These are phyloP conservation scores for Pyrenophora teres DNA, from an alignment of 2,329 filamentous ascomycete genomes.

Conservation along the genomic window DNA sequence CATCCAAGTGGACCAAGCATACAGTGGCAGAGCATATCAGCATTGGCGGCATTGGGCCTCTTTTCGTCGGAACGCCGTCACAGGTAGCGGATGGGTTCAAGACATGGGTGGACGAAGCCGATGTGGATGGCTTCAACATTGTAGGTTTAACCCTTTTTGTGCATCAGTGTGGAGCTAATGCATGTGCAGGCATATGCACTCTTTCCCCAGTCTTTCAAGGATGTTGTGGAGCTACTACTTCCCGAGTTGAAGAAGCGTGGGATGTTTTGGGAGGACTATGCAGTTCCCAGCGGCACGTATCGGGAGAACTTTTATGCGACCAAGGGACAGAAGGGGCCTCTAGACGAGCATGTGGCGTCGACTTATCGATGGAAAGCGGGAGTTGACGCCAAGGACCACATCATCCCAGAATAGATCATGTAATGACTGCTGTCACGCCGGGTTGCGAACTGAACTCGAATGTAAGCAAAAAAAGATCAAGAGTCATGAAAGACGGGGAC, in stretches of 20 bases:
- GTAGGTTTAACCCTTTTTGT: slow-evolving; percentile 50
- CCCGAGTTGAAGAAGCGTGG: slow-evolving; percentile 66
- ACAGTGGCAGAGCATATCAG: slow-evolving; percentile 71
- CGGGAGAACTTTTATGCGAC: slow-evolving; percentile 64
- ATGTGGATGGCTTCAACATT: slow-evolving; percentile 77
- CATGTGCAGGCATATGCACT: slow-evolving; percentile 60
- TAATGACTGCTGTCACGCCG: no score
- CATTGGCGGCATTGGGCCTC: slow-evolving; percentile 69
- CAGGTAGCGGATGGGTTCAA: slow-evolving; percentile 71
- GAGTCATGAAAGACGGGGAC: no score
- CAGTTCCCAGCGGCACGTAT: slow-evolving; percentile 63
- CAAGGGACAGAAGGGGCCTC: slow-evolving; percentile 56
- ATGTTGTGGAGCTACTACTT: slow-evolving; percentile 67
- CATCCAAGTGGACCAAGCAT: slow-evolving; percentile 72
- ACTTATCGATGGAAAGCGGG: slow-evolving; percentile 52
- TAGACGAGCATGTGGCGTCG: slow-evolving; percentile 58
- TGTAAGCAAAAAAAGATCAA: no score
- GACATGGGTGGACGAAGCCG: slow-evolving; percentile 68
- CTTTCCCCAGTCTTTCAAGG: slow-evolving; percentile 70
- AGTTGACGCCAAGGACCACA: slow-evolving; percentile 38
- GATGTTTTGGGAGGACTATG: slow-evolving; percentile 60
- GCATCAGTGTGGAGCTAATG: not conserved
- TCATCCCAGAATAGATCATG: slow-evolving; percentile 54
- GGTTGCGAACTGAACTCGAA: no score
- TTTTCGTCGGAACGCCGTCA: slow-evolving; percentile 66